These are phyloP conservation scores for Pythium oligandrum DNA, from an alignment of 352 stramenopile species.

Conservation along the genomic window DNA sequence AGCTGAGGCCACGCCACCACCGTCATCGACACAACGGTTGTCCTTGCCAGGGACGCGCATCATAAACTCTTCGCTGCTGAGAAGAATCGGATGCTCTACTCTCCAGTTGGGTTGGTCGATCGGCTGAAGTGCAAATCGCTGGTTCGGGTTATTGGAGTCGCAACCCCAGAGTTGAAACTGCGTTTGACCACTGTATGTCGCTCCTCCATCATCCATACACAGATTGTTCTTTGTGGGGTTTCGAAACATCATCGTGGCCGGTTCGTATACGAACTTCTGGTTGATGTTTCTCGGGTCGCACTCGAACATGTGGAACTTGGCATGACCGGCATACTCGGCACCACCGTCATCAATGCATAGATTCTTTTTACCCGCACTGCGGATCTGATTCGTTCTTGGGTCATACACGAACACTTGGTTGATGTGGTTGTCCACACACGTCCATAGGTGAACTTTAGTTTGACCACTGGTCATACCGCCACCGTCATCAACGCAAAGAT, in stretches of 20 bases:
- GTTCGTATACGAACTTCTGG: too few relatives aligned
- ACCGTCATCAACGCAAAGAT: background rate
- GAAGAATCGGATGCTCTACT: too few relatives aligned
- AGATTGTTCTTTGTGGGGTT: too few relatives aligned
- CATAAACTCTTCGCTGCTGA: too few relatives aligned
- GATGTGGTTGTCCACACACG: background rate
- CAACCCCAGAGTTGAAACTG: conserved; percentile 2
- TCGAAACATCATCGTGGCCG: too few relatives aligned
- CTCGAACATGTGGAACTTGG: conserved; percentile 6
- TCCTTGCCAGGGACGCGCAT: too few relatives aligned
- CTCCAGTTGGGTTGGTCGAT: too few relatives aligned
- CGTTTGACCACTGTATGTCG: too few relatives aligned
- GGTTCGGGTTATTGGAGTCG: conserved; percentile 18
- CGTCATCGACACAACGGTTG: too few relatives aligned
- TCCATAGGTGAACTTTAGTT: background rate
- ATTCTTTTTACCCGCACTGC: conserved; percentile 21
- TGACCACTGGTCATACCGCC: background rate
- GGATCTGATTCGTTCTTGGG: conserved; percentile 9
- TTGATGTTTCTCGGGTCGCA: too few relatives aligned
- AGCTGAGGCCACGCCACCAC: too few relatives aligned
- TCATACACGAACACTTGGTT: conserved; percentile 24
- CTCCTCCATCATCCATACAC: too few relatives aligned
- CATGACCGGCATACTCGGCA: conserved; percentile 12
- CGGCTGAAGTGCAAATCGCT: conserved; percentile 16
- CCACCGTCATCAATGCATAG: conserved; percentile 31